Evolutionary conservation across 352 stramenopile genomes (phyloP).

Genomic region (Globisporangium cylindrosporum): DNA sequence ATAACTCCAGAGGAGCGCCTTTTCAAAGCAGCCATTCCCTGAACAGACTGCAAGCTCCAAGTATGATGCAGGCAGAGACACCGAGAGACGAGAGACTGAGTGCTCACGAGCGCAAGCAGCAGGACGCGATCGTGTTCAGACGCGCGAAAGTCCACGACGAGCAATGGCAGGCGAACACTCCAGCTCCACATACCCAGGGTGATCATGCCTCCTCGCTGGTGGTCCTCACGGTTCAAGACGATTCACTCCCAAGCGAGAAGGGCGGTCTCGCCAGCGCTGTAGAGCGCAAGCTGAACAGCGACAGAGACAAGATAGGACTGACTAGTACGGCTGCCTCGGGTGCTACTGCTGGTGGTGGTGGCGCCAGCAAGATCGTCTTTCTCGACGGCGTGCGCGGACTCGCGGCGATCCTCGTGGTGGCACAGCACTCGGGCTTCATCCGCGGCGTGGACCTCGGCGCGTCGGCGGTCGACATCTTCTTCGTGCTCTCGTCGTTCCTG

Average conservation of each 20-base stretch:
- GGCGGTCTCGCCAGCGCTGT: neutral
- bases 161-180: no score
- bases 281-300: neutral
- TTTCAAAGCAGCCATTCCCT: no score
- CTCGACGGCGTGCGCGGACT: constrained; percentile 19
- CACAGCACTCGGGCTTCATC: constrained; percentile 22
- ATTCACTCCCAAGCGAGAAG: neutral
- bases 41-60: neutral
- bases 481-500: constrained; percentile 27
- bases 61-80: neutral
- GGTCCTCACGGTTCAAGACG: neutral
- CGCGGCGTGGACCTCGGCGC: constrained; percentile 10
- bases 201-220: neutral
- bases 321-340: no score
- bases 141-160: neutral
- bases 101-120: neutral
- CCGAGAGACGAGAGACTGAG: neutral
- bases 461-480: constrained; percentile 20
- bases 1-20: neutral
- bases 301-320: neutral
- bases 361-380: constrained; percentile 12
- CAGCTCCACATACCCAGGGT: neutral
- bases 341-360: neutral
- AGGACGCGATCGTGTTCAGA: neutral
- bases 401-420: constrained; percentile 18